A percentile compares a stretch with the other conserved stretches of the same genome.
Conservation (phyloP, 2,329 filamentous ascomycete species). For the Dactylonectria macrodidyma region DNA sequence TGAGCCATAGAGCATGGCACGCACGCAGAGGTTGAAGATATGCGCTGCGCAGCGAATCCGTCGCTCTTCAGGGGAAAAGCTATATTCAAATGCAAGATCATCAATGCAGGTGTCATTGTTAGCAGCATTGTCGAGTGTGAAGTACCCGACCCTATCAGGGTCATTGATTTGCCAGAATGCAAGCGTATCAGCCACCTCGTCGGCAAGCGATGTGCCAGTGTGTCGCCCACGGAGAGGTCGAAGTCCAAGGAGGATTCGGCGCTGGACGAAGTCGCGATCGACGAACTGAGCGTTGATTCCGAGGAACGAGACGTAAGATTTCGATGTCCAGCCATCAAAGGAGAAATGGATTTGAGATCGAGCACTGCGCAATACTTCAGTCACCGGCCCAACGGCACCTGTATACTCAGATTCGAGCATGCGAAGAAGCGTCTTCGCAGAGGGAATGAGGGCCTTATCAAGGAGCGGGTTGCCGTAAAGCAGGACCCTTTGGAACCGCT, state of each 20-base stretch:
- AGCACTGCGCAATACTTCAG: no score
- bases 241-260: neutral
- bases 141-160: neutral
- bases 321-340: neutral
- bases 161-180: neutral
- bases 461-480: no score
- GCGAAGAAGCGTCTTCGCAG: neutral
- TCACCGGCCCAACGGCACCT: no score
- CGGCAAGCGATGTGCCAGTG: neutral
- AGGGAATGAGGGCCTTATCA: neutral
- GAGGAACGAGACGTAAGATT: neutral
- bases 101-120: neutral
- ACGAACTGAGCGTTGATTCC: conserved; percentile 1
- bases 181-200: neutral
- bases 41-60: neutral
- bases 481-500: no score
- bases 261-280: neutral
- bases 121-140: neutral
- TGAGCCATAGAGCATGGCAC: neutral
- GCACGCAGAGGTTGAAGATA: neutral
- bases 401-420: neutral
- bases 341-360: no score
- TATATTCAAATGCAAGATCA: neutral
- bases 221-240: neutral
- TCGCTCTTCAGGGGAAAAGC: conserved; percentile 6